Evolutionary conservation across 2,329 filamentous ascomycete genomes (phyloP).

Genomic region (Xylaria sp.): DNA sequence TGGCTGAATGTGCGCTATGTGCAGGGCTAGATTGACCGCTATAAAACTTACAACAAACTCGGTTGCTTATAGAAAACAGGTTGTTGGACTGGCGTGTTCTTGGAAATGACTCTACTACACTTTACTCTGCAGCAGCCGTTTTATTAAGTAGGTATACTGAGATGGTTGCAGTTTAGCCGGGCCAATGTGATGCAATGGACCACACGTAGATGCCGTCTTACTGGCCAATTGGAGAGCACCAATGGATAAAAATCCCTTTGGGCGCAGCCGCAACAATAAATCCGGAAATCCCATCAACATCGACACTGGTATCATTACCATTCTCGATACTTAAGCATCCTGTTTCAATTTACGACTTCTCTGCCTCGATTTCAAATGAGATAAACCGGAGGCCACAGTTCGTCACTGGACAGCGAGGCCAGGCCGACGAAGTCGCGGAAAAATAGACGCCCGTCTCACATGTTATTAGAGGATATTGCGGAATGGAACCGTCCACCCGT

Average conservation of each 20-base stretch:
- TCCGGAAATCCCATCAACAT: not conserved
- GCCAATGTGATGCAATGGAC: not conserved
- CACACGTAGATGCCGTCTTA: slow-evolving; percentile 5
- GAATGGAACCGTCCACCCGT: not conserved
- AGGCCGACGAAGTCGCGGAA: no score
- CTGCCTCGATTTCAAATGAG: not conserved
- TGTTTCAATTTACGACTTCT: not conserved
- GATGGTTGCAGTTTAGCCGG: not conserved
- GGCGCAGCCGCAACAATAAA: not conserved
- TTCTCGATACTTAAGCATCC: not conserved
- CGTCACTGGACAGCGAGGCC: not conserved
- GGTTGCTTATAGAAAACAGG: not conserved
- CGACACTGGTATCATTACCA: not conserved
- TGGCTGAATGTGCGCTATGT: not conserved
- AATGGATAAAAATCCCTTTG: slow-evolving; percentile 3
- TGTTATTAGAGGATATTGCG: not conserved
- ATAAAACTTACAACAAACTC: not conserved
- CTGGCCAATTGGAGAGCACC: slow-evolving; percentile 18
- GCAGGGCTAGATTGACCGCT: not conserved
- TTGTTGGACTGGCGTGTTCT: not conserved
- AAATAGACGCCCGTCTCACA: not conserved
- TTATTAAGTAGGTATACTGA: not conserved
- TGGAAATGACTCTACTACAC: not conserved
- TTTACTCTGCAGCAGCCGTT: not conserved
- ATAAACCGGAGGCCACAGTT: not conserved